These are phyloP conservation scores for Inga laurina DNA, from an alignment of 306 rosid species.

Conservation along the genomic window DNA sequence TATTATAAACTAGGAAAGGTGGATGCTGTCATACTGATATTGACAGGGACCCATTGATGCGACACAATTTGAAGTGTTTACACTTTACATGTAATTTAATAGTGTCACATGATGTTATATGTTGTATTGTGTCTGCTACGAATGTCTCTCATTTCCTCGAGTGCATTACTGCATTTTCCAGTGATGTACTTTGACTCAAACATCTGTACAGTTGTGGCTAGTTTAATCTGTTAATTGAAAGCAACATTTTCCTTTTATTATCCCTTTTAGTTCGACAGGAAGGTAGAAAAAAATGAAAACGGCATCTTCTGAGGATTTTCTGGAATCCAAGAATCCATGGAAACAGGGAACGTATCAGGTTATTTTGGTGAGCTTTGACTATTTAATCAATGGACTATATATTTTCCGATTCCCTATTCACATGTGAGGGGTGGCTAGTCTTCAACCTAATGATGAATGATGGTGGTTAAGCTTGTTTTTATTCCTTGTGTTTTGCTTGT, in stretches of 20 bases:
- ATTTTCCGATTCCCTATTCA: neutral
- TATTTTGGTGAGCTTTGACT: neutral
- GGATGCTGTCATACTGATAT: neutral
- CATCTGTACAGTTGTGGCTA: neutral
- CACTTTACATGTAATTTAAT: neutral
- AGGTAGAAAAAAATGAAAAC: neutral
- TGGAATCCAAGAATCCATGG: neutral
- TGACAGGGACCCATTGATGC: neutral
- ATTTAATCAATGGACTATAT: neutral
- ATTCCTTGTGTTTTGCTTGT: neutral
- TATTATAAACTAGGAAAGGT: neutral
- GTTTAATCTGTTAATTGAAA: neutral
- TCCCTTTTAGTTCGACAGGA: neutral
- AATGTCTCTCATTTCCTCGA: neutral
- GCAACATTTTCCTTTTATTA: neutral
- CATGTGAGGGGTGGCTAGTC: neutral
- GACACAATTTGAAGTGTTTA: neutral
- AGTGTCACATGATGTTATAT: neutral
- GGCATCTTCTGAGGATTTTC: neutral
- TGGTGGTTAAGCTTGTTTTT: neutral
- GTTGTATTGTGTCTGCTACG: neutral
- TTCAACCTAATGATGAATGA: neutral
- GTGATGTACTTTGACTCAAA: neutral
- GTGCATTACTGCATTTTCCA: neutral
- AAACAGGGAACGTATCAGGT: neutral